phyloP scores from a whole-genome alignment of 305 asterid genomes.

The Rubia tinctorum region DNA sequence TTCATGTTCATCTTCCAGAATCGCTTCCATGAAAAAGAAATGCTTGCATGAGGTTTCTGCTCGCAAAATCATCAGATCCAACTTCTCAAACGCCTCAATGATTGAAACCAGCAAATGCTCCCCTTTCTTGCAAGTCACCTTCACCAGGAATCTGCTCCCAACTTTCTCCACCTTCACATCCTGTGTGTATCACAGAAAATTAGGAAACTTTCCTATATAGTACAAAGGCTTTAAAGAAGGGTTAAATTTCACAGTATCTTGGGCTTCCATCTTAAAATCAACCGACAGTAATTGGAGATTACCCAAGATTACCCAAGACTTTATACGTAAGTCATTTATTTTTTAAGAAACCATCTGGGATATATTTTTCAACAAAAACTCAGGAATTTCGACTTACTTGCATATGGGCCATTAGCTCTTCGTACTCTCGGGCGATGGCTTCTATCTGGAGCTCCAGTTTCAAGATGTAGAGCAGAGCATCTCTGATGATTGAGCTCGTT shows the following conservation, averaged over 20 bases:
- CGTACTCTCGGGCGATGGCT: slow-evolving; percentile 47
- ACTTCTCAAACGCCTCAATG: slow-evolving; percentile 51
- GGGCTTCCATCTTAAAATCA: no score
- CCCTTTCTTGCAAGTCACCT: slow-evolving; percentile 55
- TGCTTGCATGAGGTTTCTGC: slow-evolving; percentile 44
- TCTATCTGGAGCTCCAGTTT: slow-evolving; percentile 56
- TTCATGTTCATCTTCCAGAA: slow-evolving; percentile 35
- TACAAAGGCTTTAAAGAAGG: no score
- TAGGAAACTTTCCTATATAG: no score
- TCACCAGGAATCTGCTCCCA: slow-evolving; percentile 42
- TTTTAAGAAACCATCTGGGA: no score
- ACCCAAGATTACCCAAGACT: no score
- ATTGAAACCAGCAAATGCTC: slow-evolving; percentile 44
- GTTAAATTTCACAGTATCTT: no score
- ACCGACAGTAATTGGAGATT: no score
- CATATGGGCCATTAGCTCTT: not conserved
- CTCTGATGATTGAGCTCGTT: slow-evolving; percentile 47
- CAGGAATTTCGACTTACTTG: not conserved
- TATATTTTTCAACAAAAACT: no score
- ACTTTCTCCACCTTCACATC: not conserved
- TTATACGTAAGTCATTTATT: no score
- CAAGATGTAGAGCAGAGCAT: slow-evolving; percentile 53
- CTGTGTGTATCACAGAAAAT: not conserved
- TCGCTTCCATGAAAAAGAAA: slow-evolving; percentile 62
- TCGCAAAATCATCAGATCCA: slow-evolving; percentile 40